Conservation (phyloP, 225 moss, liverwort and hornwort species). For the Antitrichia curtipendula region DNA sequence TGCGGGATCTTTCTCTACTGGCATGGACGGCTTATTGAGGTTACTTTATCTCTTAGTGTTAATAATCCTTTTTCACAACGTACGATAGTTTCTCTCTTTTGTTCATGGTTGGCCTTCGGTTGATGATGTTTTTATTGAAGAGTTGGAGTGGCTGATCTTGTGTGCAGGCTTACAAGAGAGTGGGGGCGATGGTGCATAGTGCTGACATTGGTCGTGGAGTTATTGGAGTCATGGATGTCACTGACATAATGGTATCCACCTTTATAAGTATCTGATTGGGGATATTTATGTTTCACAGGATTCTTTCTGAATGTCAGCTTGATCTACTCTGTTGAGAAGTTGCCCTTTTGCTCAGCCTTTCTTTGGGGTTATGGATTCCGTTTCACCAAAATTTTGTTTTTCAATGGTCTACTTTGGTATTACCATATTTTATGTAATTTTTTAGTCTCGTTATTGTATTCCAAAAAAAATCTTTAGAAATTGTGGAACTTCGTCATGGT, state of each 20-base stretch:
- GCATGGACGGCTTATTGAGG: slow-evolving; percentile 84
- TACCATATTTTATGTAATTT: background rate
- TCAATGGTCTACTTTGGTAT: background rate
- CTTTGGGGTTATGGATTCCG: background rate
- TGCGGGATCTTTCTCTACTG: slow-evolving; percentile 87
- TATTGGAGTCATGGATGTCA: slow-evolving; percentile 85
- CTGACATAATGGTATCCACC: slow-evolving; percentile 54
- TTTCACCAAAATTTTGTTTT: background rate
- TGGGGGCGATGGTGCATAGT: slow-evolving; percentile 77
- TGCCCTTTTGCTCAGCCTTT: background rate
- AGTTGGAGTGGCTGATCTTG: background rate
- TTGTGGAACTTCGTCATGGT: background rate
- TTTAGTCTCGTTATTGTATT: background rate
- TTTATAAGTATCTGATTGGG: background rate
- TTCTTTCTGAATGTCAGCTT: background rate
- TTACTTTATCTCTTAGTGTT: background rate
- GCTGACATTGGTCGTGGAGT: slow-evolving; percentile 75
- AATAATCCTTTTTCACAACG: background rate
- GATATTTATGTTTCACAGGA: background rate
- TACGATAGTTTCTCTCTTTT: background rate
- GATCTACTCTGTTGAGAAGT: background rate
- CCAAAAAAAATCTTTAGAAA: background rate
- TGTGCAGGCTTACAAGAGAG: slow-evolving; percentile 66
- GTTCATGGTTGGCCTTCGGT: background rate
- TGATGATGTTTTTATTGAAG: background rate